phyloP scores from a whole-genome alignment of 768 basidiomycete species.

The Sutorius australiensis region DNA sequence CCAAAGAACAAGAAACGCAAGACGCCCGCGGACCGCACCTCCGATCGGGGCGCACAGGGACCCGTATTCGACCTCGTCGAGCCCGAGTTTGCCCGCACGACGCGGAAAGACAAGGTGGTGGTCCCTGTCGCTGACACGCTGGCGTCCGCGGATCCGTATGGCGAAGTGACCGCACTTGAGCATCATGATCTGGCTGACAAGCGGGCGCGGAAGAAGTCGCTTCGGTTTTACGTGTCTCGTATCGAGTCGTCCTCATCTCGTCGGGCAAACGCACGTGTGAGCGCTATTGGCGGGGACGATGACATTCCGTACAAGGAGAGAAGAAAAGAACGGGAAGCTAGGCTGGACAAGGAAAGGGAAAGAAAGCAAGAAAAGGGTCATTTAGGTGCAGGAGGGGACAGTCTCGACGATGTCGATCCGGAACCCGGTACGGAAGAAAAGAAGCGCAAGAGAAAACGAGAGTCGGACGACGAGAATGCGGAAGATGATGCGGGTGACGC shows the following conservation, averaged over 20 bases:
- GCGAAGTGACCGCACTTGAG: constrained; percentile 69
- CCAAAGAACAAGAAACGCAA: constrained; percentile 64
- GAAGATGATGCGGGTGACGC: constrained; percentile 45
- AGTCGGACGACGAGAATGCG: constrained; percentile 37
- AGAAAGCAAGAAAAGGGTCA: constrained; percentile 30
- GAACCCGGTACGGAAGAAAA: constrained; percentile 32
- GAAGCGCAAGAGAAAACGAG: constrained; percentile 39
- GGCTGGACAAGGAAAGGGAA: constrained; percentile 46
- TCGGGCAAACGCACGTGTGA: constrained; percentile 67
- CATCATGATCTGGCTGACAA: constrained; percentile 81
- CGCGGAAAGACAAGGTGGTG: constrained; percentile 10
- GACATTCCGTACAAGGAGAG: constrained; percentile 88
- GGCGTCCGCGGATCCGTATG: constrained; percentile 44
- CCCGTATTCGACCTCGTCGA: constrained; percentile 76
- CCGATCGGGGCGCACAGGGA: constrained; percentile 18
- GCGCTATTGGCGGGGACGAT: constrained; percentile 84
- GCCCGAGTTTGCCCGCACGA: constrained; percentile 49
- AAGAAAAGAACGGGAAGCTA: constrained; percentile 56
- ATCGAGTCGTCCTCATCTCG: constrained; percentile 80
- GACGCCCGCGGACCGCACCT: constrained; percentile 24
- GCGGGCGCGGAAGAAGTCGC: constrained; percentile 69
- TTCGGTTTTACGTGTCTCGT: constrained; percentile 91
- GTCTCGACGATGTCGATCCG: constrained; percentile 58
- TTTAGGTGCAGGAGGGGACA: constrained; percentile 55
- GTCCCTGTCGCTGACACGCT: constrained; percentile 2